A percentile compares a stretch with the other conserved stretches of the same genome.
phyloP scores from a whole-genome alignment of 2,329 filamentous ascomycete species.

The Trichoderma lentiforme region DNA sequence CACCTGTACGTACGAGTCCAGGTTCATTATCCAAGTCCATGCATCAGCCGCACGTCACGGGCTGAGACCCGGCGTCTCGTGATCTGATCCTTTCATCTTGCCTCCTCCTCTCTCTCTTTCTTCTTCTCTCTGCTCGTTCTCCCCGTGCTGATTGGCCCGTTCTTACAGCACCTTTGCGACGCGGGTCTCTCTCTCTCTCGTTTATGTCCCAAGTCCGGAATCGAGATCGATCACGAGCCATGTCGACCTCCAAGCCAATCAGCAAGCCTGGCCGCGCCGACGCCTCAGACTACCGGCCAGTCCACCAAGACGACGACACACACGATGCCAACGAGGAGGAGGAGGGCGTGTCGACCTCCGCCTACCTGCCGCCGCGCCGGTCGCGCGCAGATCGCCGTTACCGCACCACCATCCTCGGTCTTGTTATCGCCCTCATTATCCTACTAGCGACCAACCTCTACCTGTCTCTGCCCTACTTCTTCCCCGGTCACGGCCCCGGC shows the following conservation, averaged over 20 bases:
- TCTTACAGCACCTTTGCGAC: neutral
- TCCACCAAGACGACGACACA: conserved; percentile 33
- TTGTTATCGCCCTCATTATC: conserved; percentile 36
- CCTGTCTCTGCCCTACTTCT: conserved; percentile 34
- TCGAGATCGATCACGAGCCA: conserved; percentile 3
- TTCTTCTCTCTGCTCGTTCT: neutral
- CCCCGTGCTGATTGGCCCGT: neutral
- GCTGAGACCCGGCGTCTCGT: conserved; percentile 1
- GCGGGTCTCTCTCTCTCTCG: neutral
- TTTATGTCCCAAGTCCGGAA: neutral
- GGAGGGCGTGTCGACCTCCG: neutral
- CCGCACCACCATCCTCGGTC: conserved; percentile 30
- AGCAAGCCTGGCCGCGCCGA: neutral
- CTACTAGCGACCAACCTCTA: conserved; percentile 38
- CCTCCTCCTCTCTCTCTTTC: neutral
- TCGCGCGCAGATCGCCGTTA: conserved; percentile 28
- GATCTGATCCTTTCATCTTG: conserved; percentile 13
- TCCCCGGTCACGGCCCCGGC: conserved; percentile 25
- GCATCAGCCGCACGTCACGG: conserved; percentile 4
- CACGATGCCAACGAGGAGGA: conserved; percentile 20
- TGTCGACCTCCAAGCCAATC: neutral
- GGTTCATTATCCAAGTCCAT: neutral
- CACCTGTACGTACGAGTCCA: neutral
- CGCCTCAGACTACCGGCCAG: conserved; percentile 31
- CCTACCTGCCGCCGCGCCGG: conserved; percentile 19